Evolutionary conservation across 2,329 filamentous ascomycete genomes (phyloP).

Genomic region (Colletotrichum destructivum): DNA sequence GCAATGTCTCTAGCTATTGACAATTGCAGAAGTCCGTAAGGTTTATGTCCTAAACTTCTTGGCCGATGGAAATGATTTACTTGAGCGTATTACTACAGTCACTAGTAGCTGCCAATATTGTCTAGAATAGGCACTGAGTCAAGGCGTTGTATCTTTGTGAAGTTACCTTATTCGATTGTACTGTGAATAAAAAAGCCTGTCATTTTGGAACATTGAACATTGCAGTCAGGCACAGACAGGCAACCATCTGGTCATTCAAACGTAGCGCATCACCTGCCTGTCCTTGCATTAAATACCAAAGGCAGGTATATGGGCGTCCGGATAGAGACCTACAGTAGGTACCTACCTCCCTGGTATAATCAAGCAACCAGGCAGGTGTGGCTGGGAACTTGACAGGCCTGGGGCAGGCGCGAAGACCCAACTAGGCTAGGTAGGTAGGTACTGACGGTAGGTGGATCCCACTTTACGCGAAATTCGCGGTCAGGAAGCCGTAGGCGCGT

Average conservation of each 20-base stretch:
- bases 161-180: not conserved
- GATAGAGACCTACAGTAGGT: not conserved
- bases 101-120: no score
- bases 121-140: not conserved
- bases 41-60: not conserved
- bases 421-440: conserved; percentile 5
- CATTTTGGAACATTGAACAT: not conserved
- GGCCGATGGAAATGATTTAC: not conserved
- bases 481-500: conserved; percentile 41
- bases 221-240: not conserved
- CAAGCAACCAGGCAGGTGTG: conserved; percentile 2
- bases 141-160: not conserved
- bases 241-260: no score
- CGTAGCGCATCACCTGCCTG: not conserved
- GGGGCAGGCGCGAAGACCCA: not conserved
- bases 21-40: no score
- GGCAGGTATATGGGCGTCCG: no score
- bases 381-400: conserved; percentile 1
- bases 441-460: conserved; percentile 6
- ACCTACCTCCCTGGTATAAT: no score
- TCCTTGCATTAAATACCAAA: not conserved
- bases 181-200: no score
- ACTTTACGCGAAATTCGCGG: conserved; percentile 45
- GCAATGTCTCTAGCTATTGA: not conserved
- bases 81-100: no score